phyloP scores from a whole-genome alignment of 169 alveolate species.

The Cryptosporidium parvum region DNA sequence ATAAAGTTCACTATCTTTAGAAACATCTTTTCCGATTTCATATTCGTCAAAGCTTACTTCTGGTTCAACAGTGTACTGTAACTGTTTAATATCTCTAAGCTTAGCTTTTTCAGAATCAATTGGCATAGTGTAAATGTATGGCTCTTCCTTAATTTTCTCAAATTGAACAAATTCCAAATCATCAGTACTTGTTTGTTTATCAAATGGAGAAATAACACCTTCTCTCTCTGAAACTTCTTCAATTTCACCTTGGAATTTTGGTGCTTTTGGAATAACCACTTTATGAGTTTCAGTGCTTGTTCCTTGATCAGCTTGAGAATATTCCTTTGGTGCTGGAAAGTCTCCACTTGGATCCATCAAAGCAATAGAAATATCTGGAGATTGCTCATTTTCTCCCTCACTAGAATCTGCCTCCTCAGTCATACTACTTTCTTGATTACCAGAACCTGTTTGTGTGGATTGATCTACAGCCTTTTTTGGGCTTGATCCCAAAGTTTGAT shows the following conservation, averaged over 20 bases:
- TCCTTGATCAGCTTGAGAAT: background rate
- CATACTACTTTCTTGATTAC: background rate
- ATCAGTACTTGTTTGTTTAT: conserved; percentile 59
- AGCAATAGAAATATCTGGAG: conserved; percentile 42
- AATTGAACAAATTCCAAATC: conserved; percentile 17
- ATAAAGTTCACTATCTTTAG: conserved; percentile 46
- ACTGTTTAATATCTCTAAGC: conserved; percentile 35
- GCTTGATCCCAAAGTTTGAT: conserved; percentile 6
- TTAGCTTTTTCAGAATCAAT: conserved; percentile 31
- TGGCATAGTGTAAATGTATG: conserved; percentile 43
- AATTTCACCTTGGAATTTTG: conserved; percentile 29
- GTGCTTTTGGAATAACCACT: conserved; percentile 24
- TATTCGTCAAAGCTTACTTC: conserved; percentile 66
- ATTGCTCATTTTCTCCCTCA: conserved; percentile 14
- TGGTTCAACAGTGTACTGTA: conserved; percentile 59
- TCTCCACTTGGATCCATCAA: conserved; percentile 30
- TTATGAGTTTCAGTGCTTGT: background rate
- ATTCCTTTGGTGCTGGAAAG: conserved; percentile 33
- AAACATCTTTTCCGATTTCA: conserved; percentile 56
- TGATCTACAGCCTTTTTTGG: background rate
- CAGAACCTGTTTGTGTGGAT: conserved; percentile 4
- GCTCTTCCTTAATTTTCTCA: conserved; percentile 35
- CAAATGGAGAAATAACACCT: conserved; percentile 65
- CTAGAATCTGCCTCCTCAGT: conserved; percentile 54
- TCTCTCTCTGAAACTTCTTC: conserved; percentile 71